Conservation (phyloP, 768 basidiomycete genomes). For the Pleurotus cornucopiae region DNA sequence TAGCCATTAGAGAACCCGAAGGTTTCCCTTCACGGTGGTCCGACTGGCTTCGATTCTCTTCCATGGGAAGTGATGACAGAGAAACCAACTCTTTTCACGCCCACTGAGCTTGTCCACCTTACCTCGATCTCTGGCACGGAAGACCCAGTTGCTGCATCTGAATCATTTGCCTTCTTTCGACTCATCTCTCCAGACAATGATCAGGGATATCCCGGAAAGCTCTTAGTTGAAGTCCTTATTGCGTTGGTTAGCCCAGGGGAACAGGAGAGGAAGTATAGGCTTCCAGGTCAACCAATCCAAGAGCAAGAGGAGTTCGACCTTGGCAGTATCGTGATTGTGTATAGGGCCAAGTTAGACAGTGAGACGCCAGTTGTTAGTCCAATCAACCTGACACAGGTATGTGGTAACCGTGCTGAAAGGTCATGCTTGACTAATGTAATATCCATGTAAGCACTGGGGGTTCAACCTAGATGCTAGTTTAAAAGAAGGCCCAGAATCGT, state of each 20-base stretch:
- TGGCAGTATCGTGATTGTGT: slow-evolving; percentile 66
- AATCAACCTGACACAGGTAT: slow-evolving; percentile 72
- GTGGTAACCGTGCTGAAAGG: slow-evolving; percentile 10
- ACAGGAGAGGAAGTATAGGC: slow-evolving; percentile 23
- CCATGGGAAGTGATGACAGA: slow-evolving; percentile 47
- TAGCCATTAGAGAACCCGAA: slow-evolving; percentile 34
- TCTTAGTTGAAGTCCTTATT: slow-evolving; percentile 56
- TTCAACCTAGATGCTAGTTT: slow-evolving; percentile 77
- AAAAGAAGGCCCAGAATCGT: slow-evolving; percentile 32
- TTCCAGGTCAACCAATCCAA: slow-evolving; percentile 12
- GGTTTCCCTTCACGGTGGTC: slow-evolving; percentile 74
- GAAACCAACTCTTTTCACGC: slow-evolving; percentile 49
- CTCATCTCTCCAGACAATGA: slow-evolving; percentile 60
- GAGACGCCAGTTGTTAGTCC: slow-evolving; percentile 54
- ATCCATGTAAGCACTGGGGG: slow-evolving; percentile 62
- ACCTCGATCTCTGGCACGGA: slow-evolving; percentile 18
- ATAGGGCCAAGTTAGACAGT: slow-evolving; percentile 60
- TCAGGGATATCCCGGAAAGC: slow-evolving; percentile 65
- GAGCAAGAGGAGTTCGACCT: slow-evolving; percentile 38
- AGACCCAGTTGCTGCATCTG: slow-evolving; percentile 3
- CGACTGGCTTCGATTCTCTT: slow-evolving; percentile 56
- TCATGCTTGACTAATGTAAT: slow-evolving; percentile 2
- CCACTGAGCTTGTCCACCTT: slow-evolving; percentile 47
- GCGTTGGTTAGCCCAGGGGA: slow-evolving; percentile 38
- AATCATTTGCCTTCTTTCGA: slow-evolving; percentile 48